phyloP scores from a whole-genome alignment of 768 basidiomycete species.

The Amanita subjunquillea region DNA sequence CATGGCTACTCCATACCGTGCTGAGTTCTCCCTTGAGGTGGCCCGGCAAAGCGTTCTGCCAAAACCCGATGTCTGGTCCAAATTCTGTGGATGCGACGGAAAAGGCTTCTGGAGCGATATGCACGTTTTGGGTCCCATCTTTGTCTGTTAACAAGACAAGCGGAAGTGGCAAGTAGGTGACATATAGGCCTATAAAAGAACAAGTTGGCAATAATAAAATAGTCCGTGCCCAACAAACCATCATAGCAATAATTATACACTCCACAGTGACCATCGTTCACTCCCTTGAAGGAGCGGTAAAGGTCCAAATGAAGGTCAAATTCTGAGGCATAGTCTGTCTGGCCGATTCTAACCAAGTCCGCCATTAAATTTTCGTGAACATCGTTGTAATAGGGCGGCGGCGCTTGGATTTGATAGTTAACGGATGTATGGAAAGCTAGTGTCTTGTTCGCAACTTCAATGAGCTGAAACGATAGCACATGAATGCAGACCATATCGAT shows the following conservation, averaged over 20 bases:
- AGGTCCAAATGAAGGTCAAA: constrained; percentile 48
- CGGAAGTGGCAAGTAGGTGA: constrained; percentile 40
- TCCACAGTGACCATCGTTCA: constrained; percentile 50
- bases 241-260: constrained; percentile 49
- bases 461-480: constrained; percentile 24
- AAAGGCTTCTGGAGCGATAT: constrained; percentile 47
- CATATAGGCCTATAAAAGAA: constrained; percentile 23
- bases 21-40: constrained; percentile 34
- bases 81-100: constrained; percentile 39
- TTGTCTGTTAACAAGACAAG: constrained; percentile 35
- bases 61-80: constrained; percentile 37
- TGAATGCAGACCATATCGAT: neutral
- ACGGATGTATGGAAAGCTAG: constrained; percentile 52
- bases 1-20: constrained; percentile 20
- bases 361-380: constrained; percentile 46
- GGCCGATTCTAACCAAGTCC: constrained; percentile 37
- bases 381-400: constrained; percentile 38
- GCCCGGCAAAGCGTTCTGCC: constrained; percentile 42
- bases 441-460: constrained; percentile 48
- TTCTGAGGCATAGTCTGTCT: constrained; percentile 34
- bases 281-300: constrained; percentile 39
- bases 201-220: too few relatives aligned
- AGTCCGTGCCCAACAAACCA: constrained; percentile 17
- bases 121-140: constrained; percentile 34
- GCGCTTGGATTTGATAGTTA: constrained; percentile 49